A percentile compares a stretch with the other conserved stretches of the same genome.
Conservation (phyloP, 495 filamentous ascomycete genomes). For the Penicillium fimorum region DNA sequence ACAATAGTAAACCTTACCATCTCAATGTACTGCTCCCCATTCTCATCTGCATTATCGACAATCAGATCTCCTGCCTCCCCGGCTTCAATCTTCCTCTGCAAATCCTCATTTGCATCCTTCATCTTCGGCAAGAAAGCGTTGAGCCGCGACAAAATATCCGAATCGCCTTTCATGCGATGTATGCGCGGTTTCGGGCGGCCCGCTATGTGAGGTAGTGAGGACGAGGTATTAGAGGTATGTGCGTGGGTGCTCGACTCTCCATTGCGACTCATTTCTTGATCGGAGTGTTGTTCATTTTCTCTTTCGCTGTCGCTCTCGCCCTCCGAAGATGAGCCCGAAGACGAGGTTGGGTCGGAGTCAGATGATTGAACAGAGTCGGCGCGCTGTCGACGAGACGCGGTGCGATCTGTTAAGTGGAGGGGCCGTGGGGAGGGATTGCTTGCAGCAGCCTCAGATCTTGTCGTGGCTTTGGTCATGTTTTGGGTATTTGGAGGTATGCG, state of each 20-base stretch:
- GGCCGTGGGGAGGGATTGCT: not conserved
- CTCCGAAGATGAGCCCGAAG: constrained; percentile 34
- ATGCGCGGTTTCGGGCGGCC: constrained; percentile 40
- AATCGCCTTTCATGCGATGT: constrained; percentile 26
- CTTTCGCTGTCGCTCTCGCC: constrained; percentile 28
- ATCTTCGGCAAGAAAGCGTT: constrained; percentile 49
- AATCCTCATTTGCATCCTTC: constrained; percentile 47
- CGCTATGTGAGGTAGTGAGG: constrained; percentile 31
- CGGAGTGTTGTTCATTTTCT: constrained; percentile 22
- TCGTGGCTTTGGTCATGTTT: not conserved
- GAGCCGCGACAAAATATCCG: constrained; percentile 40
- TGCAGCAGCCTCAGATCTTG: not conserved
- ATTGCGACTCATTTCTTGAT: not conserved
- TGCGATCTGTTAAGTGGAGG: constrained; percentile 18
- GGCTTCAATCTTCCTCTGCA: constrained; percentile 42
- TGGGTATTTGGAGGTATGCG: not conserved
- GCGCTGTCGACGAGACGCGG: not conserved
- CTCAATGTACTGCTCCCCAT: constrained; percentile 48
- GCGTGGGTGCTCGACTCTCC: not conserved
- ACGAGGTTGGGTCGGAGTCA: constrained; percentile 43
- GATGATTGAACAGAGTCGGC: constrained; percentile 3
- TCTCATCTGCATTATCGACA: constrained; percentile 39
- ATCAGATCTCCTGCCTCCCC: constrained; percentile 34
- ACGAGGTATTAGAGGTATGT: not conserved
- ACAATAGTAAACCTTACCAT: constrained; percentile 39